Evolutionary conservation across 139 green algal species (phyloP), one percentile per base, ranked within the genome.

Genomic region (Raphidocelis subcapitata): DNA sequence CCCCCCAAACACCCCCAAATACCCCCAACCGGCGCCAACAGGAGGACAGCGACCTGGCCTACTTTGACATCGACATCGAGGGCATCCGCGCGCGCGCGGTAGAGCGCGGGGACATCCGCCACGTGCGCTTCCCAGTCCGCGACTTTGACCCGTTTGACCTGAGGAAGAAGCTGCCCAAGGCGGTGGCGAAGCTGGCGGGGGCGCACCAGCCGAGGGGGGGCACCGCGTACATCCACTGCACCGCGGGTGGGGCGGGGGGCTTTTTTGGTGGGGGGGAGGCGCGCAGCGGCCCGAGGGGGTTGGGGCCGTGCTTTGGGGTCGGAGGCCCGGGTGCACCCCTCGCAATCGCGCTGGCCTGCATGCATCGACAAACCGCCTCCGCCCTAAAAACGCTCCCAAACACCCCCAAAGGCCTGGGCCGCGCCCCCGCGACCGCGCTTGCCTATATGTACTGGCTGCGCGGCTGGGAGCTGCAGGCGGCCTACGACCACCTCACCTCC

Each of bases 71-170:
- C 28, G 91, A 97, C 67, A 72, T 97, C 5, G 37, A 54, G 15
- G 76, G 88, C 33, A 94, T 97, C 61, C 55, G 82, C 55, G 79
- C 73, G 3, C 84, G 86, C 33, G 87, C 73, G 65, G 56, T 59
- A 29, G 78, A 86, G 72, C 68, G 84, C 0, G 86, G 90, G 0
- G 85, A 91, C 83, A 78, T 97, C 36, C 68, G 87, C 67, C 90
- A 94, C 74, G 65, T 94, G 47, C 80, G 86, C 36, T 84, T 86
- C 46, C 82, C 81, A 60, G 86, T 94, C 57, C 74, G 85, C 24
- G 94, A 98, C 77, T 98, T 98, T 77, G 92, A 98, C 86, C 90
- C 93, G 26, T 94, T 92, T 71, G 87, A 88, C 79, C 79, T 98
- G 68, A 59, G 41, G 41, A 52, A 76, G 59, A 73, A 75, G 56